Evolutionary conservation across 2,329 filamentous ascomycete genomes (phyloP).

Genomic region (Aspergillus transmontanensis): DNA sequence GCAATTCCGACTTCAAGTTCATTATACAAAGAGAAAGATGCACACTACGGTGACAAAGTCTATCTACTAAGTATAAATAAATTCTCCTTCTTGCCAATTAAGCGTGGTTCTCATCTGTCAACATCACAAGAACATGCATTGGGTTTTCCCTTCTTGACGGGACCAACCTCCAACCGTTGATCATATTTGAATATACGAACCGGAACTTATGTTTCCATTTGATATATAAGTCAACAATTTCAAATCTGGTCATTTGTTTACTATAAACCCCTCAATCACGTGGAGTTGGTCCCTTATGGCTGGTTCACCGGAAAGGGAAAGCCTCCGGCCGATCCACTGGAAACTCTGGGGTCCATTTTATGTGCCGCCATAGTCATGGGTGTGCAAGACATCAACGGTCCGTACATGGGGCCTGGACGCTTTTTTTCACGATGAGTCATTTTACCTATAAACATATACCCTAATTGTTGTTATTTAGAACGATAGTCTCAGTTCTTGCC

Average conservation of each 20-base stretch:
- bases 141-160: neutral
- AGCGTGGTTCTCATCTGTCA: neutral
- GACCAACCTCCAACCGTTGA: neutral
- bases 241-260: neutral
- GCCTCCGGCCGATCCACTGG: constrained; percentile 15
- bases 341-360: constrained; percentile 11
- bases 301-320: constrained; percentile 14
- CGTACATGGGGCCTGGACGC: no score
- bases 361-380: neutral
- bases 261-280: neutral
- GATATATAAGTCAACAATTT: neutral
- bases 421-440: neutral
- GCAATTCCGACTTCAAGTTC: neutral
- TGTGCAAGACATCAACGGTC: neutral
- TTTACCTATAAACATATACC: neutral
- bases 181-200: neutral
- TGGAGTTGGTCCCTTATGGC: neutral
- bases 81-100: neutral
- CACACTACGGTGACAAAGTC: neutral
- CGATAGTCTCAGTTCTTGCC: neutral
- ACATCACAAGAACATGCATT: neutral
- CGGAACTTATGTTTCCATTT: neutral
- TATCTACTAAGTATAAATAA: neutral
- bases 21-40: neutral
- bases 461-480: neutral